Evolutionary conservation across 31 red algal species (phyloP).

Genomic region (Asparagopsis taxiformis): DNA sequence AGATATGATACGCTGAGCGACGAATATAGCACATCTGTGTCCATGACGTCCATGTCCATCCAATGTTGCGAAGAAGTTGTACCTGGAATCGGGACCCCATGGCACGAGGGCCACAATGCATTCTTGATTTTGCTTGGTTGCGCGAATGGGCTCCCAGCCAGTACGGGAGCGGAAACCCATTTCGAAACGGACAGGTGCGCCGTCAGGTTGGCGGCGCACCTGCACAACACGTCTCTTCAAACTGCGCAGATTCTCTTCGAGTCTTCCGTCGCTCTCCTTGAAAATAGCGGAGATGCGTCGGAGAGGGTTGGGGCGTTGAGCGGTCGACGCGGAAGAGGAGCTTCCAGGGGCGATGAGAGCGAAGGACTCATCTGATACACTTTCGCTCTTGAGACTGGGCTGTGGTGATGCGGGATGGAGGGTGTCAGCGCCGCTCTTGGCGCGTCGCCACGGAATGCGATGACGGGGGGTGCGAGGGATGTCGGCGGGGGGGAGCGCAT

Average conservation of each 20-base stretch:
- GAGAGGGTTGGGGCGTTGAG: neutral
- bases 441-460: too few relatives aligned
- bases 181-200: constrained; percentile 54
- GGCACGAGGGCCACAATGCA: constrained; percentile 69
- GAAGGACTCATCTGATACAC: neutral
- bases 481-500: too few relatives aligned
- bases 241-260: constrained; percentile 29
- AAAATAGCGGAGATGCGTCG: constrained; percentile 18
- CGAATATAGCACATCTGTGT: constrained; percentile 54
- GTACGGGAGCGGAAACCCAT: constrained; percentile 72
- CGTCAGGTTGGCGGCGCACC: constrained; percentile 65
- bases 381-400: too few relatives aligned
- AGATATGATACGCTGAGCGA: constrained; percentile 43
- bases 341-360: neutral
- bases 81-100: constrained; percentile 35
- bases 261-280: constrained; percentile 21
- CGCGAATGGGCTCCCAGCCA: constrained; percentile 87
- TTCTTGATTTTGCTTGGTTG: constrained; percentile 82
- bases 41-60: constrained; percentile 91
- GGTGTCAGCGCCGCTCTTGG: too few relatives aligned
- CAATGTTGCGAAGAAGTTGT: constrained; percentile 68
- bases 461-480: too few relatives aligned
- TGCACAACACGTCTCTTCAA: constrained; percentile 59
- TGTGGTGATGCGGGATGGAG: constrained; percentile 2
- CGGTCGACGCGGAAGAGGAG: neutral